Base-by-base conservation (phyloP, 306 rosid species). In the Inga laurina region DNA sequence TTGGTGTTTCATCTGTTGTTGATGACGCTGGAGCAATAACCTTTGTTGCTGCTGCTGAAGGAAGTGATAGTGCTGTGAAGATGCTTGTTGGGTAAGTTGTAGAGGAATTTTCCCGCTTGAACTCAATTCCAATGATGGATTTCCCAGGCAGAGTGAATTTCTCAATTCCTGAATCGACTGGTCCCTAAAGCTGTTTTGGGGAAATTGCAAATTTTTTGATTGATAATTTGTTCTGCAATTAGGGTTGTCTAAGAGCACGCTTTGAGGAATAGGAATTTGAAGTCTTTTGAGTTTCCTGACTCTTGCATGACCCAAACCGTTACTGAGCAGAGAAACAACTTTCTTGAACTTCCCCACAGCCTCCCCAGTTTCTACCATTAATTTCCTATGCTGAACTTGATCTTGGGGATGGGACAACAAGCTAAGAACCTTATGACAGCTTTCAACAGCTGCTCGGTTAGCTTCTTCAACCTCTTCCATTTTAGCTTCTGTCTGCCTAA, bases 401-500 rank as follows among this genome's bases (percentile, higher is more conserved):
- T 91, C 97, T 73, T 87, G 89, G 12, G 97, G 88, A 78, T 91
- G 92, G 87, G 91, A 86, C 85, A 96, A 85, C 70, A 92, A 72
- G 80, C 76, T 86, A 8, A 94, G 81, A 81, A 94, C 94, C 83
- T 93, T 90, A 77, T 92, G 94, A 83, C 97, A 90, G 88, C 93
- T 91, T 80, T 90, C 92, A 78, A 94, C 94, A 72, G 98, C 98
- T 82, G 83, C 88, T 88, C 90, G 92, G 82, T 88, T 92, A 68
- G 97, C 97, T 90, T 89, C 91, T 84, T 94, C 98, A 82, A 94
- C 93, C 67, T 84, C 94, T 77, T 94, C 94, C 98, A 94, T 94
- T 4, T 30, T 81, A 51, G 54, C 76, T 75, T 83, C 83, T 75
- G 62, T 78, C 85, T 84, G 79, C 62, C 30, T 64, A 41, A 85